These are phyloP conservation scores for Suillus discolor DNA, from an alignment of 768 basidiomycete species.

Conservation along the genomic window DNA sequence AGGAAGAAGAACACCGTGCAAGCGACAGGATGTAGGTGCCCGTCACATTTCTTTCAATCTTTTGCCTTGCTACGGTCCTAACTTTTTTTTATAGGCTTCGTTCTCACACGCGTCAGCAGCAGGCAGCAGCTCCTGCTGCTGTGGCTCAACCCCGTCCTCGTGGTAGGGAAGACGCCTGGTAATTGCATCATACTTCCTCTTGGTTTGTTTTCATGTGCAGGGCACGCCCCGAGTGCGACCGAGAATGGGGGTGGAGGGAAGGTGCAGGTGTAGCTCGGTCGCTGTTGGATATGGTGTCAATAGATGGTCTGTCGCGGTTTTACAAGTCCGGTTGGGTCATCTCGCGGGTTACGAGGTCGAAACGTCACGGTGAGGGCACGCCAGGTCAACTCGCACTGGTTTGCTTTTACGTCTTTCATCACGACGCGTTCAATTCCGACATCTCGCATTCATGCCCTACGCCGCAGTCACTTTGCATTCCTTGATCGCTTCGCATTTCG, in stretches of 20 bases:
- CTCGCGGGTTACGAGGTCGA: conserved; percentile 15
- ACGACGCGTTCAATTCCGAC: conserved; percentile 12
- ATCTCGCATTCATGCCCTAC: conserved; percentile 23
- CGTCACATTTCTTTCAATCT: conserved; percentile 20
- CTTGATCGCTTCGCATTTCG: conserved; percentile 22
- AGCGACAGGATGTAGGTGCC: conserved; percentile 80
- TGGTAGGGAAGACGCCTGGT: conserved; percentile 52
- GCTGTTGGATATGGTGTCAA: conserved; percentile 35
- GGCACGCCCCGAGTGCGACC: conserved; percentile 48
- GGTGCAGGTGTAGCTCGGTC: conserved; percentile 36
- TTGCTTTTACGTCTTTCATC: conserved; percentile 19
- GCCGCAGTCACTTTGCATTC: conserved; percentile 19
- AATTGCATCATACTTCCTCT: conserved; percentile 26
- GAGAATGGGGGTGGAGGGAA: conserved; percentile 43
- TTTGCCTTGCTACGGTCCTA: conserved; percentile 16
- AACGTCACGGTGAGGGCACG: conserved; percentile 26
- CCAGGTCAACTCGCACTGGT: conserved; percentile 18
- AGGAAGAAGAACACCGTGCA: conserved; percentile 81
- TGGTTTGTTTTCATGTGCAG: conserved; percentile 34
- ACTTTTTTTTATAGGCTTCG: conserved; percentile 60
- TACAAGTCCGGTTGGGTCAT: conserved; percentile 19
- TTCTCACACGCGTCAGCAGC: conserved; percentile 84
- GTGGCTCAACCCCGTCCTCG: conserved; percentile 48
- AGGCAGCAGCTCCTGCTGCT: conserved; percentile 51
- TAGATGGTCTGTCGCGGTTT: conserved; percentile 37